Evolutionary conservation across 768 basidiomycete species (phyloP).

Genomic region (Termitomyces sp.): DNA sequence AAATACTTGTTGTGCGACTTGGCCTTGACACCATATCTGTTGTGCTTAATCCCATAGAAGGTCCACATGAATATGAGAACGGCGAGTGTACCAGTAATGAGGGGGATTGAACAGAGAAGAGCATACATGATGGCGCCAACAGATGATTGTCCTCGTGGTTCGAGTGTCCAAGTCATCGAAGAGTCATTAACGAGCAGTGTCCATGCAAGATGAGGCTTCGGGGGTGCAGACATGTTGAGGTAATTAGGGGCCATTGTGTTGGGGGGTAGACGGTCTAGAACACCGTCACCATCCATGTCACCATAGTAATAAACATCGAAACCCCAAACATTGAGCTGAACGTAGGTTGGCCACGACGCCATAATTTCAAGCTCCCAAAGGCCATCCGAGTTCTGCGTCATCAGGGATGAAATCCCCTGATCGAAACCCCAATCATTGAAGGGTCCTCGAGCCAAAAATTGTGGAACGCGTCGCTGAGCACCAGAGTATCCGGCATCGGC

Average conservation of each 20-base stretch:
- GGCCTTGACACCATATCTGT: constrained; percentile 82
- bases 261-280: constrained; percentile 88
- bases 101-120: constrained; percentile 74
- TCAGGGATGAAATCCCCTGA: constrained; percentile 67
- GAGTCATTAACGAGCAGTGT: constrained; percentile 75
- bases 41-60: constrained; percentile 95
- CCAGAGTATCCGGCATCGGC: constrained; percentile 65
- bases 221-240: constrained; percentile 89
- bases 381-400: constrained; percentile 61
- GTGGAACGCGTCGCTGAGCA: constrained; percentile 73
- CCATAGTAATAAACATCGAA: constrained; percentile 94
- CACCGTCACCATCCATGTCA: constrained; percentile 81
- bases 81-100: constrained; percentile 81
- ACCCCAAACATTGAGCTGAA: constrained; percentile 89
- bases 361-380: constrained; percentile 88
- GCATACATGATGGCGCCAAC: constrained; percentile 89
- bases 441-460: constrained; percentile 81
- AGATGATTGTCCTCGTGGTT: constrained; percentile 77
- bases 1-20: constrained; percentile 77
- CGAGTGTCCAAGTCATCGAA: constrained; percentile 70
- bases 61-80: constrained; percentile 91
- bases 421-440: constrained; percentile 95
- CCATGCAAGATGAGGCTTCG: constrained; percentile 87
- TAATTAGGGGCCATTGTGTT: constrained; percentile 84
- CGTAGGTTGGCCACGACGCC: constrained; percentile 84